phyloP scores from a whole-genome alignment of 1,284 basidiomycete genomes.

The Sporisorium exsertum region DNA sequence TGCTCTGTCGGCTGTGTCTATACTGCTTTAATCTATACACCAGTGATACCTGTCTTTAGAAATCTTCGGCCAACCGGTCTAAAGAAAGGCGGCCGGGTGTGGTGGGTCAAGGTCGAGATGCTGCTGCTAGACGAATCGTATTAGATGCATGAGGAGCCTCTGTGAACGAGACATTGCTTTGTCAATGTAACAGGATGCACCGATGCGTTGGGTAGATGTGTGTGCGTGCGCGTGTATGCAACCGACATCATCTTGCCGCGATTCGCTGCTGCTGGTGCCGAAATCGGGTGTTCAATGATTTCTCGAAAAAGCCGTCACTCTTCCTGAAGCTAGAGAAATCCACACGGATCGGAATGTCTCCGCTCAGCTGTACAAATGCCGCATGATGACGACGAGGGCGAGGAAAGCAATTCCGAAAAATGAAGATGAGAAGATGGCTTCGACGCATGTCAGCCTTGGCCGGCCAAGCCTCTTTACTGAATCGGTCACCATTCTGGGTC shows the following conservation, averaged over 20 bases:
- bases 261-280: too few species aligned
- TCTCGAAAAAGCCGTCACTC: too few species aligned
- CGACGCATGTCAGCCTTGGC: neutral
- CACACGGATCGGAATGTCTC: conserved; percentile 11
- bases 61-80: too few species aligned
- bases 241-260: too few species aligned
- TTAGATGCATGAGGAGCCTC: neutral
- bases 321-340: conserved; percentile 1
- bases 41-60: conserved; percentile 19
- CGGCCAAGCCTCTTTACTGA: neutral
- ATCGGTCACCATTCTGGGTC: neutral
- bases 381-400: conserved; percentile 6
- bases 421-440: neutral
- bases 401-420: neutral
- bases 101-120: neutral
- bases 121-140: neutral
- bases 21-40: conserved; percentile 7
- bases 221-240: too few species aligned
- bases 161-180: too few species aligned
- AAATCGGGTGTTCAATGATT: too few species aligned
- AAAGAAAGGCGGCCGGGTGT: too few species aligned
- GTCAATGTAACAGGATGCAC: too few species aligned
- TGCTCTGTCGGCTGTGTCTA: neutral
- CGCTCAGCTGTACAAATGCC: neutral
- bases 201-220: too few species aligned